These are phyloP conservation scores for Epichloe festucae DNA, from an alignment of 2,329 filamentous ascomycete species.

Conservation along the genomic window DNA sequence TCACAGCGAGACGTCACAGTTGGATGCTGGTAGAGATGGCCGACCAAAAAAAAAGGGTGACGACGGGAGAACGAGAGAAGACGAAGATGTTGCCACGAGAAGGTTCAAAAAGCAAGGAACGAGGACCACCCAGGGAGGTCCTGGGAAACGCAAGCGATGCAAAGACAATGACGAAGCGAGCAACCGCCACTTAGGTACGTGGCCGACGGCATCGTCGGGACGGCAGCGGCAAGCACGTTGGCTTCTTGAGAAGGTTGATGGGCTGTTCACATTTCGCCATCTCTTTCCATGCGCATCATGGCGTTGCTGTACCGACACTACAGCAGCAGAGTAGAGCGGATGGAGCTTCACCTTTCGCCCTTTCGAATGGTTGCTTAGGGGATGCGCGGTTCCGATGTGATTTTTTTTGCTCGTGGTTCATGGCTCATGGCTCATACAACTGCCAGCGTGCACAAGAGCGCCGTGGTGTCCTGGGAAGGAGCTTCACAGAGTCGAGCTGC, in stretches of 20 bases:
- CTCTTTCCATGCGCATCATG: not conserved
- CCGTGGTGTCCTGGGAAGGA: not conserved
- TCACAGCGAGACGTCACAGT: constrained; percentile 5
- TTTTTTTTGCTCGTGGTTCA: not conserved
- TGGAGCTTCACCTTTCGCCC: not conserved
- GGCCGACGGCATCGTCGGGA: not conserved
- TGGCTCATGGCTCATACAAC: not conserved
- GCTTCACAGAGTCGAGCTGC: not conserved
- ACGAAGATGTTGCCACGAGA: constrained; percentile 1
- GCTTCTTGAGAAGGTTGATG: not conserved
- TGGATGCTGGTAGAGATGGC: constrained; percentile 6
- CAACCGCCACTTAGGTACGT: not conserved
- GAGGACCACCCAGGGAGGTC: not conserved
- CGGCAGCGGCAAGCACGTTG: constrained; percentile 1
- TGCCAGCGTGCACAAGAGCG: not conserved
- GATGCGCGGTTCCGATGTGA: not conserved
- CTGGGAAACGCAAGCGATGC: not conserved
- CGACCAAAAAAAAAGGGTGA: constrained; percentile 6
- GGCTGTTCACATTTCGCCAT: not conserved
- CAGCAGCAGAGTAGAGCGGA: not conserved
- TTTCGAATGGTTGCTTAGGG: not conserved
- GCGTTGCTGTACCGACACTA: not conserved
- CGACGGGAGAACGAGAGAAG: constrained; percentile 3
- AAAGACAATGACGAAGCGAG: not conserved
- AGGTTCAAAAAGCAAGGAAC: not conserved